phyloP scores from a whole-genome alignment of 2,329 filamentous ascomycete genomes.

The Neonectria ditissima region DNA sequence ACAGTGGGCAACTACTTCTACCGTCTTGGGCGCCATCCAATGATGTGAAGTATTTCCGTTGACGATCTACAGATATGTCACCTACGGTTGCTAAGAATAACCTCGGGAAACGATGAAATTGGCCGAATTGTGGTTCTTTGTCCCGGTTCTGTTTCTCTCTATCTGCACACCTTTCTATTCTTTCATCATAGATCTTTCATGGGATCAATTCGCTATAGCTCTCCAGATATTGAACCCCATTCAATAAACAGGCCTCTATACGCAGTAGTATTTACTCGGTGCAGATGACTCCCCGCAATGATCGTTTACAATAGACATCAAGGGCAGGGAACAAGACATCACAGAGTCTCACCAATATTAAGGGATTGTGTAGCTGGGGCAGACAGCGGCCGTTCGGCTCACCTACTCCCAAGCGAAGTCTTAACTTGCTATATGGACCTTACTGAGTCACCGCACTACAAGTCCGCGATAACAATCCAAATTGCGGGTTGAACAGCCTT shows the following conservation, averaged over 20 bases:
- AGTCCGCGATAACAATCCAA: neutral
- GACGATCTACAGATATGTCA: too few relatives aligned
- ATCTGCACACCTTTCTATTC: too few relatives aligned
- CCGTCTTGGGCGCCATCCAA: neutral
- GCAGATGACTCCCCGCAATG: neutral
- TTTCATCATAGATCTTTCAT: neutral
- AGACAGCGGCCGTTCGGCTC: neutral
- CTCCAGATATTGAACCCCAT: neutral
- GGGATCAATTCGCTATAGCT: neutral
- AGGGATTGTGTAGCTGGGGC: neutral
- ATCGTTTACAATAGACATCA: neutral
- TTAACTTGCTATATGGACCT: too few relatives aligned
- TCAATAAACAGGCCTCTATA: neutral
- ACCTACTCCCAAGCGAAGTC: neutral
- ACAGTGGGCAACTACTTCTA: neutral
- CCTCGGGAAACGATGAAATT: too few relatives aligned
- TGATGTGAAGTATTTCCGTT: neutral
- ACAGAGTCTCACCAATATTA: neutral
- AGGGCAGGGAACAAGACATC: neutral
- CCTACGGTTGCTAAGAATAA: neutral
- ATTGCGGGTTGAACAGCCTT: neutral
- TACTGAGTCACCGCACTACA: too few relatives aligned
- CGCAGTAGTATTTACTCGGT: neutral
- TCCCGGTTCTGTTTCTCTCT: too few relatives aligned
- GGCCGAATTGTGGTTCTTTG: too few relatives aligned